These are phyloP conservation scores for Polyplosphaeria fusca DNA, from an alignment of 495 filamentous ascomycete species.

Conservation along the genomic window DNA sequence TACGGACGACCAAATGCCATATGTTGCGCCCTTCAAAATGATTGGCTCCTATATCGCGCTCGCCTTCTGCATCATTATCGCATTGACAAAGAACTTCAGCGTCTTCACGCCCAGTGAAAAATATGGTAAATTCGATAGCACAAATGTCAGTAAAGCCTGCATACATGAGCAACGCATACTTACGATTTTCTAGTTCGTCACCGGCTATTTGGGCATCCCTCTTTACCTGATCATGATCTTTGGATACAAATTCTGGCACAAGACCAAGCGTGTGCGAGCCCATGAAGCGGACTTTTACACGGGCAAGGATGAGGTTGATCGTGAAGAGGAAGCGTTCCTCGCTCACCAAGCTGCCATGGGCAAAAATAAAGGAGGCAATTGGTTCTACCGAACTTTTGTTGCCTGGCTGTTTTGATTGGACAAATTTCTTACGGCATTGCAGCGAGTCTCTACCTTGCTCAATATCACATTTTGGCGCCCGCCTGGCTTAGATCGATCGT, in stretches of 20 bases:
- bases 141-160: no score
- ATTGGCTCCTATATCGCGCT: constrained; percentile 67
- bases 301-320: constrained; percentile 71
- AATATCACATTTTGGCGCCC: no score
- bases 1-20: constrained; percentile 62
- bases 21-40: constrained; percentile 67
- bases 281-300: constrained; percentile 63
- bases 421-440: no score
- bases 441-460: no score
- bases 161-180: no score
- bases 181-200: no score
- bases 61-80: constrained; percentile 65
- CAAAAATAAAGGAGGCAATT: constrained; percentile 39
- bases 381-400: constrained; percentile 63
- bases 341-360: constrained; percentile 50
- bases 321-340: constrained; percentile 68
- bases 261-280: constrained; percentile 53
- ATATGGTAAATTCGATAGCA: constrained; percentile 51
- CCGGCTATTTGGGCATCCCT: constrained; percentile 77
- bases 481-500: no score
- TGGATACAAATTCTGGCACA: constrained; percentile 63
- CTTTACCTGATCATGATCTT: constrained; percentile 69
- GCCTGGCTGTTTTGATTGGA: constrained; percentile 69
- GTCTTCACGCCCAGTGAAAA: constrained; percentile 57
- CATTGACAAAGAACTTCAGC: constrained; percentile 73